phyloP scores from a whole-genome alignment of 352 stramenopile genomes.

The Pythium pyrilobum region DNA sequence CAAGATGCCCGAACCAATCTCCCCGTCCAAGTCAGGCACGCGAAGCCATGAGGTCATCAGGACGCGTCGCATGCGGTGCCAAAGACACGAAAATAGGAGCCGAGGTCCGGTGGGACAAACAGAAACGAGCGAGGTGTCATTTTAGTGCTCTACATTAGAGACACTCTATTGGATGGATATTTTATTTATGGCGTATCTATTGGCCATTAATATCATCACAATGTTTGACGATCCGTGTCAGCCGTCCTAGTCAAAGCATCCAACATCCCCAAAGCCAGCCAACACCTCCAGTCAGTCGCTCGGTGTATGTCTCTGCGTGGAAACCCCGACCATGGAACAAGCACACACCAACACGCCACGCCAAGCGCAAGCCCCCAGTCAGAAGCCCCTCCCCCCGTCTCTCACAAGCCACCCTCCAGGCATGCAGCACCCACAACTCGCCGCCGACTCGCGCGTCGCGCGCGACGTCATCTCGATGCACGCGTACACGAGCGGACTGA shows the following conservation, averaged over 20 bases:
- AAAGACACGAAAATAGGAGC: slow-evolving; percentile 3
- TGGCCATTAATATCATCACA: not conserved
- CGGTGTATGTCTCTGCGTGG: too few species aligned
- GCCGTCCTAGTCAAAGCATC: not conserved
- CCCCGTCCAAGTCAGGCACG: not conserved
- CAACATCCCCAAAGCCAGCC: not conserved
- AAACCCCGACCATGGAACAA: too few species aligned
- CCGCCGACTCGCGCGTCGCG: slow-evolving; percentile 10
- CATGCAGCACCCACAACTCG: not conserved
- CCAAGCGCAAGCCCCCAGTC: too few species aligned
- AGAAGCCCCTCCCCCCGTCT: not conserved
- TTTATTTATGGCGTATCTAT: not conserved
- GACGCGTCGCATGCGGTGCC: slow-evolving; percentile 8
- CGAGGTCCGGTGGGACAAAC: too few species aligned
- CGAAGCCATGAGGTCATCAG: slow-evolving; percentile 1
- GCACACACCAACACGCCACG: slow-evolving; percentile 1
- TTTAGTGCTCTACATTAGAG: not conserved
- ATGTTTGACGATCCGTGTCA: not conserved
- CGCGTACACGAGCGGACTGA: slow-evolving; percentile 50
- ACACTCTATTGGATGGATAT: not conserved
- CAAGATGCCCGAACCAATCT: too few species aligned
- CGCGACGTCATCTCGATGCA: slow-evolving; percentile 63
- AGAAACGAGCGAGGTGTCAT: not conserved
- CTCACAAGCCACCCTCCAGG: not conserved
- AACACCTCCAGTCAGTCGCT: not conserved